Evolutionary conservation across 2,329 filamentous ascomycete species (phyloP), one percentile per base, ranked within the genome.

Genomic region (Chaetothyriales sp.): DNA sequence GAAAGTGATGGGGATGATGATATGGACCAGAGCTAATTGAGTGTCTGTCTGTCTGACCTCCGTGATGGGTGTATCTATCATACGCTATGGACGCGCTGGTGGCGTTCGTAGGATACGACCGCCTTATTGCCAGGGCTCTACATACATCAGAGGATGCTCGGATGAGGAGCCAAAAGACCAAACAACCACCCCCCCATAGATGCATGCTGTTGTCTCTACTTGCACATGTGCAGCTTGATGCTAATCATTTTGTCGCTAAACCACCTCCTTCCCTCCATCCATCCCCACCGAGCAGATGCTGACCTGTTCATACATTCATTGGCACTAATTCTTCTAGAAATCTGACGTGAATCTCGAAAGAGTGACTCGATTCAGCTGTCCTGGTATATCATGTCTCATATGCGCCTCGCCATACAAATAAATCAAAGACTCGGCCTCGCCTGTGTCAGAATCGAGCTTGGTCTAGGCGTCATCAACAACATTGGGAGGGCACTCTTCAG

Each of bases 1-100:
- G 71, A 70, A 51, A 73, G 78, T 54, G 77, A 76, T 48, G 73
- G 74, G 52, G 54, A 56, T 49, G 51, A 58, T 43, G 55, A 55
- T 22, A 57, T 58, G 53, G 32, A 39, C 32, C 10, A 39, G 32
- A 39, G 32, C 32, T 39, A 15, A 39, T 25, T 3, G 22, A 39
- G 12, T 10, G 28, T 32, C 7, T 32, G 28, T 32, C 8, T 32
- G 28, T 32, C 28, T 32, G 28, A 32, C 28, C 8, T 32, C 9
- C 12, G 28, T 3, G 28, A 32, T 9, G 28, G 28, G 12, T 32
- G 28, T 10, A 10, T 32, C n/a, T n/a, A n/a, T n/a, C 22, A 25
- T 25, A 25, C 6, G 22, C 22, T 25, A 25, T 25, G 22, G 22
- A 39, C 12, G 12, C 5, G 32, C 10, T 5, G 10, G 15, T 39